Evolutionary conservation across 345 rosid species (phyloP).

Genomic region (Citrus medica): DNA sequence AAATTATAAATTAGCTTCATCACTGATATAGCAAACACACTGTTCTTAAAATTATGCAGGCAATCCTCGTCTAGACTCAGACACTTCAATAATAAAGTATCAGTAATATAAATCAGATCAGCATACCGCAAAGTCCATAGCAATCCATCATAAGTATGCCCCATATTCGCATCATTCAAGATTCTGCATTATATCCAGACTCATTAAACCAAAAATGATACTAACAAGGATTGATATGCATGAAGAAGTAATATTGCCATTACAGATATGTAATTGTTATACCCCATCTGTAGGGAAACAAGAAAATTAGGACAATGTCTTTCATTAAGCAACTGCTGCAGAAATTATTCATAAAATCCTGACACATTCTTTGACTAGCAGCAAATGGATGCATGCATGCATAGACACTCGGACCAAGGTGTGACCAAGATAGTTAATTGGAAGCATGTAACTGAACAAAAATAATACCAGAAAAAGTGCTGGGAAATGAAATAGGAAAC

Average conservation of each 20-base stretch:
- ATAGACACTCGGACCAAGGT: neutral
- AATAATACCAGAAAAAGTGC: neutral
- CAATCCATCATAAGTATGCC: slow-evolving; percentile 75
- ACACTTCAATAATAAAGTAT: slow-evolving; percentile 1
- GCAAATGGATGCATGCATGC: neutral
- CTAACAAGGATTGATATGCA: neutral
- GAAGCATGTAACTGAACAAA: neutral
- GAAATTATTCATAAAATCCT: neutral
- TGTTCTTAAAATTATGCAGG: neutral
- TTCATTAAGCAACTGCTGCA: neutral
- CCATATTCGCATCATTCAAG: slow-evolving; percentile 68
- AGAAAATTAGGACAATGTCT: neutral
- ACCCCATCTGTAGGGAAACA: neutral
- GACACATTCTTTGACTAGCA: neutral
- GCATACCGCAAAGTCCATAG: slow-evolving; percentile 87
- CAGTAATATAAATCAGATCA: slow-evolving; percentile 8
- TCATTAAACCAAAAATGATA: slow-evolving; percentile 10
- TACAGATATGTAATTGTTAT: neutral
- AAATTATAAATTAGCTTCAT: neutral
- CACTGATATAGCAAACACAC: neutral
- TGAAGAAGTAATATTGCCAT: neutral
- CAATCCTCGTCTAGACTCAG: neutral
- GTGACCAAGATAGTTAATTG: neutral
- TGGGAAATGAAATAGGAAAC: neutral
- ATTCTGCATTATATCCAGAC: slow-evolving; percentile 48